Evolutionary conservation across 1,284 basidiomycete species (phyloP), one percentile per base, ranked within the genome.

Genomic region (Apiotrichum domesticum): DNA sequence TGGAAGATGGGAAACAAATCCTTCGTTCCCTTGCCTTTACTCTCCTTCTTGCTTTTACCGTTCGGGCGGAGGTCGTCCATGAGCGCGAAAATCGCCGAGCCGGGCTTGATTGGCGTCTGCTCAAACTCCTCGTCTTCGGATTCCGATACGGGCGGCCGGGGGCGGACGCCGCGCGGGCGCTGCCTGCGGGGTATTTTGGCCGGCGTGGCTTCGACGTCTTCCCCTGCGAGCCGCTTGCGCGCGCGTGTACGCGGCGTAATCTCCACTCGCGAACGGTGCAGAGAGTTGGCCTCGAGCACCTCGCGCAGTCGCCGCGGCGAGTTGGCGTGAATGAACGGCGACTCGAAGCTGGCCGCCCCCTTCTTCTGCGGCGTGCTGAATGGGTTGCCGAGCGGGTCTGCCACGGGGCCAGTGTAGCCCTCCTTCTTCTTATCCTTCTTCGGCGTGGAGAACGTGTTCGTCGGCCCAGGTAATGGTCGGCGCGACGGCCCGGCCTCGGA

Each of bases 221-320:
- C 75, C 4, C 75, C 75, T 9, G 68, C 61, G 13, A 77, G 58
- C 8, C 74, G 60, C 55, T 72, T 73, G 21, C 75, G 55, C 15
- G 75, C 75, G 29, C 64, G 63, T 1, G 75, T 76, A 8, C 75
- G 57, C 1, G 75, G 75, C 33, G 75, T 77, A 39, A 67, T 66
- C 34, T 67, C 67, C 35, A 35, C 42, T 7, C 2, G 14, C 11
- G 45, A 21, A 21, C 21, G 21, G 21, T 21, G 21, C 21, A 21
- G 21, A 21, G 21, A 21, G 21, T 21, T 21, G 21, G 21, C 21
- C 32, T 14, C 41, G 9, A 15, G 32, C 45, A 32, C 32, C 34
- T 13, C 9, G 6, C 6, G 32, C 15, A 76, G 63, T 51, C 71
- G 70, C 29, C 63, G 61, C 10, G 75, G 75, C 2, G 68, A 68